phyloP scores from a whole-genome alignment of 2,329 filamentous ascomycete species.

The Fonsecaea nubica region DNA sequence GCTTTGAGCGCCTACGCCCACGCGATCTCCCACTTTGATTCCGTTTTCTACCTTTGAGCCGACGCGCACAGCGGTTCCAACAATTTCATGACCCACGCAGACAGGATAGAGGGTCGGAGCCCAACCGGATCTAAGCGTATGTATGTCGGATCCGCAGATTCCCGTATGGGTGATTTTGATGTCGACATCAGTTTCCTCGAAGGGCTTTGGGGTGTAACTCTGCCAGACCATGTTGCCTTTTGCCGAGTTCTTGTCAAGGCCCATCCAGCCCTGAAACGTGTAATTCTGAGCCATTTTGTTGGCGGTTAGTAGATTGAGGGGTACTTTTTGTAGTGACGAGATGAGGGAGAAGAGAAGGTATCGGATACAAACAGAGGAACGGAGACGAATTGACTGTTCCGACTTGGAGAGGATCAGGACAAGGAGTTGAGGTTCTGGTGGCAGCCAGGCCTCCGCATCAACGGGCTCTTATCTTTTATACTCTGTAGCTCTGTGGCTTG shows the following conservation, averaged over 20 bases:
- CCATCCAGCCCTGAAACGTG: constrained; percentile 65
- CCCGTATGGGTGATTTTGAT: constrained; percentile 71
- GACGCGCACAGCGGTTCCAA: constrained; percentile 64
- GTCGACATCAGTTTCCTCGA: constrained; percentile 68
- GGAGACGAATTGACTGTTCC: not conserved
- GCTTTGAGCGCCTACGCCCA: constrained; percentile 68
- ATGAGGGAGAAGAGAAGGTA: not conserved
- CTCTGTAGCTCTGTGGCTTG: too few species aligned
- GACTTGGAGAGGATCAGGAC: not conserved
- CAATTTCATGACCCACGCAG: constrained; percentile 70
- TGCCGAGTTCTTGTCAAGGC: constrained; percentile 55
- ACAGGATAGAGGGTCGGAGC: constrained; percentile 52
- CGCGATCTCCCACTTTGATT: constrained; percentile 68
- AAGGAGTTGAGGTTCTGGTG: not conserved
- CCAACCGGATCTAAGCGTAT: constrained; percentile 37
- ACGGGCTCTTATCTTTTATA: too few species aligned
- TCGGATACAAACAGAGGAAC: not conserved
- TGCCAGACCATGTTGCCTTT: constrained; percentile 54
- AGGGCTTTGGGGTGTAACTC: constrained; percentile 50
- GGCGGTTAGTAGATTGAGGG: not conserved
- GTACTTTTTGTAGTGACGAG: not conserved
- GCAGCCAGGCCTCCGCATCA: not conserved
- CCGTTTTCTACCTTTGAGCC: constrained; percentile 59
- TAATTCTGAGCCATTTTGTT: constrained; percentile 47
- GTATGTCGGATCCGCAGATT: constrained; percentile 68